Conservation (phyloP, 352 stramenopile genomes). For the Phytopythium sindhum region DNA sequence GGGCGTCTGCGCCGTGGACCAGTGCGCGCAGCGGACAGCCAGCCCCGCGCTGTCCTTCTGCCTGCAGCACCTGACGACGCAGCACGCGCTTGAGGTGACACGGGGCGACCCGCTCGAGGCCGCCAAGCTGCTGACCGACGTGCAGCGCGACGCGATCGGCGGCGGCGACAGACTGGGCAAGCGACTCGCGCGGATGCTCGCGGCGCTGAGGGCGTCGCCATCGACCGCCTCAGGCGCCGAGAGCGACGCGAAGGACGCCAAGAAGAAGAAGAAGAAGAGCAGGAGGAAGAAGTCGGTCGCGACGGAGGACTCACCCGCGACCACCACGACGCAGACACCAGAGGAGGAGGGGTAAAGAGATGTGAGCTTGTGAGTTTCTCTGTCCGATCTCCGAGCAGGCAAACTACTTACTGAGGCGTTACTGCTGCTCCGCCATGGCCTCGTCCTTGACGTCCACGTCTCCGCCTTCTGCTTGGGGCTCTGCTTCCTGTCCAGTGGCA, state of each 20-base stretch:
- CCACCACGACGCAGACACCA: background rate
- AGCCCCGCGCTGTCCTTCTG: slow-evolving; percentile 28
- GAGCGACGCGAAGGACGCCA: too few species aligned
- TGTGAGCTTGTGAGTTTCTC: background rate
- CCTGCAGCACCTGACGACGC: slow-evolving; percentile 50
- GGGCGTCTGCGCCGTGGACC: background rate
- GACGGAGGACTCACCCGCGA: background rate
- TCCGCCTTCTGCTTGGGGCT: background rate
- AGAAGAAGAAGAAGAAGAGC: too few species aligned
- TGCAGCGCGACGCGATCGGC: background rate
- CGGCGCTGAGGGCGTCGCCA: background rate
- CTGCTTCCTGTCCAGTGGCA: background rate
- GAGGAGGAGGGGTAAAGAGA: background rate
- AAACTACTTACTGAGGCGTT: background rate
- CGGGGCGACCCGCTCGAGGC: slow-evolving; percentile 53
- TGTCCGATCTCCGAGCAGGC: background rate
- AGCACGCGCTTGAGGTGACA: slow-evolving; percentile 61
- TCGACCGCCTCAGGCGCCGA: too few species aligned
- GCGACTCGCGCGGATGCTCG: background rate
- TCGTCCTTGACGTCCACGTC: background rate
- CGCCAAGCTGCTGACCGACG: slow-evolving; percentile 46
- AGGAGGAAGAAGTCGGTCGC: background rate
- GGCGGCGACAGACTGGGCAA: background rate
- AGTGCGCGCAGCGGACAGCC: background rate
- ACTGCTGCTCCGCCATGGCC: background rate